A percentile compares a stretch with the other conserved stretches of the same genome.
Conservation (phyloP, 2,329 filamentous ascomycete species). For the Cyphellophora attinorum region DNA sequence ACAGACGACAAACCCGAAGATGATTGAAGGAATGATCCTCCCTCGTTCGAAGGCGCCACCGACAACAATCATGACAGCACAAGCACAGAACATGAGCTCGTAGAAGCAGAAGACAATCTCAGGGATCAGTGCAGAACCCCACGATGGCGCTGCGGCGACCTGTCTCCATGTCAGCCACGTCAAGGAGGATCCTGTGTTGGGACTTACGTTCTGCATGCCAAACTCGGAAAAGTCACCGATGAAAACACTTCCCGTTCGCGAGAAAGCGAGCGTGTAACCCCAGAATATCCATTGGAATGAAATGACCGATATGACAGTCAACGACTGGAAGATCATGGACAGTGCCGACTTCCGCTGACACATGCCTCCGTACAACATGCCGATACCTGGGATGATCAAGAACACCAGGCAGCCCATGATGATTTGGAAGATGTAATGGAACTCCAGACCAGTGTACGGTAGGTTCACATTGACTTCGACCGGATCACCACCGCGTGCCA, state of each 20-base stretch:
- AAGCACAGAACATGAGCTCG: constrained; percentile 52
- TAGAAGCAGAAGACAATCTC: constrained; percentile 60
- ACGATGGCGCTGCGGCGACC: constrained; percentile 44
- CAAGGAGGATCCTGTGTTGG: too few species aligned
- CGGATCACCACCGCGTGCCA: constrained; percentile 46
- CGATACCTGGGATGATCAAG: constrained; percentile 59
- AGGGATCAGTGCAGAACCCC: constrained; percentile 47
- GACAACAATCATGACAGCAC: constrained; percentile 51
- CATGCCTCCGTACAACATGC: constrained; percentile 55
- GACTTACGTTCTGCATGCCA: constrained; percentile 52
- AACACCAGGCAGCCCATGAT: constrained; percentile 54
- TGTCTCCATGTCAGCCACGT: too few species aligned
- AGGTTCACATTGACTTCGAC: constrained; percentile 45
- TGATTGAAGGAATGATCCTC: constrained; percentile 53
- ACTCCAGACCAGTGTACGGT: constrained; percentile 50
- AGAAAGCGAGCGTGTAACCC: constrained; percentile 56
- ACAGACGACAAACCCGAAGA: too few species aligned
- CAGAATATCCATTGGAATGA: constrained; percentile 52
- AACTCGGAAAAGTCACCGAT: constrained; percentile 56
- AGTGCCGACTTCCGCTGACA: constrained; percentile 54
- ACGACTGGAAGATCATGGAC: constrained; percentile 52
- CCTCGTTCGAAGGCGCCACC: constrained; percentile 56
- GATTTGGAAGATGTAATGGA: constrained; percentile 51
- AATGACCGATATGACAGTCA: constrained; percentile 44
- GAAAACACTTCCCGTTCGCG: constrained; percentile 49